These are phyloP conservation scores for Fusarium floridanum DNA, from an alignment of 2,329 filamentous ascomycete genomes.

Conservation along the genomic window DNA sequence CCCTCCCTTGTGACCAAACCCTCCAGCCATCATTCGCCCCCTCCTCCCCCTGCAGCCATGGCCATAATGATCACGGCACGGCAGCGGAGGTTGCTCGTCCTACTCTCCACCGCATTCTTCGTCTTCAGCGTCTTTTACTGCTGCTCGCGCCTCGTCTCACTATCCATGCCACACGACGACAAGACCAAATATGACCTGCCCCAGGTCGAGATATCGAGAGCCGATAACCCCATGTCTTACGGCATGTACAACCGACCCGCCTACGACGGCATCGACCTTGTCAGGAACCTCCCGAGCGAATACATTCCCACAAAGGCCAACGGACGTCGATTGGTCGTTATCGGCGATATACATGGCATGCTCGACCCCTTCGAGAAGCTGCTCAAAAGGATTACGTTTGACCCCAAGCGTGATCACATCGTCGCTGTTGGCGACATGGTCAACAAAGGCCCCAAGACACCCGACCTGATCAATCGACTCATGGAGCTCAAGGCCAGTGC, in stretches of 20 bases:
- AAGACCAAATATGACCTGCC: slow-evolving; percentile 16
- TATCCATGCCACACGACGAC: slow-evolving; percentile 32
- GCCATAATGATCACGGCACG: slow-evolving; percentile 42
- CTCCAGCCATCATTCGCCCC: slow-evolving; percentile 13
- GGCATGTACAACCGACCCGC: slow-evolving; percentile 55
- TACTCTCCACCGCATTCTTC: slow-evolving; percentile 51
- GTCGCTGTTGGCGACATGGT: slow-evolving; percentile 84
- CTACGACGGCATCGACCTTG: slow-evolving; percentile 50
- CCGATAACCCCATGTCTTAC: slow-evolving; percentile 57
- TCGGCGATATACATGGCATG: slow-evolving; percentile 96
- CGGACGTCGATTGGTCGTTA: slow-evolving; percentile 76
- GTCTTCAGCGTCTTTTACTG: slow-evolving; percentile 52
- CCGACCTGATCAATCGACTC: slow-evolving; percentile 81
- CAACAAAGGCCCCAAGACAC: slow-evolving; percentile 87
- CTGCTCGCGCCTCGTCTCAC: slow-evolving; percentile 49
- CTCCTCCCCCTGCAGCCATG: slow-evolving; percentile 17
- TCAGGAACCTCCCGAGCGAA: slow-evolving; percentile 48
- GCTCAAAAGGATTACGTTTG: slow-evolving; percentile 75
- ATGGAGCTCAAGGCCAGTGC: slow-evolving; percentile 80
- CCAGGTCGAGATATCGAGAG: slow-evolving; percentile 39
- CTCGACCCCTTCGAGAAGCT: slow-evolving; percentile 74
- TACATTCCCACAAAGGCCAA: slow-evolving; percentile 52
- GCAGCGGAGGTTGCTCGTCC: slow-evolving; percentile 49
- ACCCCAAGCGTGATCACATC: slow-evolving; percentile 73
- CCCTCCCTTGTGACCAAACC: slow-evolving; percentile 5